Evolutionary conservation across 441 rosid genomes (phyloP).

Genomic region (Aleurites moluccanus): DNA sequence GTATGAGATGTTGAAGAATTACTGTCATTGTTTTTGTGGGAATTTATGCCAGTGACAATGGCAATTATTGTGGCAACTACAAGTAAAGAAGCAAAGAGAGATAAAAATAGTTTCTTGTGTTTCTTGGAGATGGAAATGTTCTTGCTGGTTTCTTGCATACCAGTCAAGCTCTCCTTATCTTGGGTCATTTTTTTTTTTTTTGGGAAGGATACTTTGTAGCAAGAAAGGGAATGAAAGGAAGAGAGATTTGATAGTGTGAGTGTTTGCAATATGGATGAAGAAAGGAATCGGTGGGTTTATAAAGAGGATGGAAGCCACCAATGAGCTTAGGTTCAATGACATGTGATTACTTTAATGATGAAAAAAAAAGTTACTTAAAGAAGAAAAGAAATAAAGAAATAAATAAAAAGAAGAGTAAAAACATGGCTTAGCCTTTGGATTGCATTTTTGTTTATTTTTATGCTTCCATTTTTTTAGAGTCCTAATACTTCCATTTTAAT

Average conservation of each 20-base stretch:
- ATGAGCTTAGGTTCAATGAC: too few relatives aligned
- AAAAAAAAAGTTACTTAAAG: too few relatives aligned
- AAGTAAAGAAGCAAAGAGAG: conserved; percentile 20
- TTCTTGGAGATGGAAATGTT: conserved; percentile 11
- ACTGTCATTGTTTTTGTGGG: conserved; percentile 21
- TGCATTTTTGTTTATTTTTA: too few relatives aligned
- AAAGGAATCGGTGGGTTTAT: not conserved
- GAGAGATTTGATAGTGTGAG: not conserved
- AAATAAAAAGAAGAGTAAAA: too few relatives aligned
- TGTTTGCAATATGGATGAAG: not conserved
- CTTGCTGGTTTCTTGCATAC: conserved; percentile 10
- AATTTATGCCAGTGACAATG: conserved; percentile 31
- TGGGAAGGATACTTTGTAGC: not conserved
- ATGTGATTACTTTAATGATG: too few relatives aligned
- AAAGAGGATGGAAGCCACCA: too few relatives aligned
- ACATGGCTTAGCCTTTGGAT: too few relatives aligned
- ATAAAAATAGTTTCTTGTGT: conserved; percentile 18
- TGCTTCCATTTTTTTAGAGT: too few relatives aligned
- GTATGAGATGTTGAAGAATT: conserved; percentile 36
- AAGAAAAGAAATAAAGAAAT: too few relatives aligned
- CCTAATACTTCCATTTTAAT: too few relatives aligned
- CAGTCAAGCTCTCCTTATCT: conserved; percentile 19
- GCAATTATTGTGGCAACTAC: conserved; percentile 14
- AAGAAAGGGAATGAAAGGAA: not conserved
- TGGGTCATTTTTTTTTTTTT: conserved; percentile 5